phyloP scores from a whole-genome alignment of 805 yeast genomes.

The Teunomyces pallodes region DNA sequence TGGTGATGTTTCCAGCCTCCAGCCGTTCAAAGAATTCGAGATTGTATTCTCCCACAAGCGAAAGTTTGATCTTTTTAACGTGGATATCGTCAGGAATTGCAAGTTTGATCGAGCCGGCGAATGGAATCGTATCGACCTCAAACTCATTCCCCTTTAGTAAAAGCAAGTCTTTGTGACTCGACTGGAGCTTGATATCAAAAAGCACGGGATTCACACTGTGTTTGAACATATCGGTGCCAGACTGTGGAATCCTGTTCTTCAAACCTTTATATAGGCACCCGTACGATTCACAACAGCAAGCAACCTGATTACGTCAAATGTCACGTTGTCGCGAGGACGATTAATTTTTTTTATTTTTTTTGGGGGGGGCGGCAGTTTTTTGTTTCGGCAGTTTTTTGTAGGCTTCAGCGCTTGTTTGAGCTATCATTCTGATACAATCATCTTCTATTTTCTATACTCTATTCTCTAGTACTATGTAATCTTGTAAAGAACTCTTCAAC shows the following conservation, averaged over 20 bases:
- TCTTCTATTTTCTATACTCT: too few species aligned
- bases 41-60: slow-evolving; percentile 42
- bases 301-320: too few species aligned
- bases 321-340: too few species aligned
- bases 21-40: slow-evolving; percentile 40
- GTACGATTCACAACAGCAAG: neutral
- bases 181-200: slow-evolving; percentile 37
- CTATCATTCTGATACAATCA: neutral
- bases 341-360: too few species aligned
- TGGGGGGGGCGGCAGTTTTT: too few species aligned
- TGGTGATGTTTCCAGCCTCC: slow-evolving; percentile 25
- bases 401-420: too few species aligned
- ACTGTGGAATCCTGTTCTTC: neutral
- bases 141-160: slow-evolving; percentile 43
- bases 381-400: too few species aligned
- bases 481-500: slow-evolving; percentile 33
- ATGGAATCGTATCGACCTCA: slow-evolving; percentile 42
- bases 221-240: slow-evolving; percentile 19
- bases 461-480: slow-evolving; percentile 10
- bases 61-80: slow-evolving; percentile 36
- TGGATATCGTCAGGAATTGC: slow-evolving; percentile 43
- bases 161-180: slow-evolving; percentile 41
- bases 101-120: slow-evolving; percentile 49
- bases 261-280: neutral
- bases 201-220: slow-evolving; percentile 24